These are phyloP conservation scores for Botrytis tulipae DNA, from an alignment of 2,329 filamentous ascomycete species.

Conservation along the genomic window DNA sequence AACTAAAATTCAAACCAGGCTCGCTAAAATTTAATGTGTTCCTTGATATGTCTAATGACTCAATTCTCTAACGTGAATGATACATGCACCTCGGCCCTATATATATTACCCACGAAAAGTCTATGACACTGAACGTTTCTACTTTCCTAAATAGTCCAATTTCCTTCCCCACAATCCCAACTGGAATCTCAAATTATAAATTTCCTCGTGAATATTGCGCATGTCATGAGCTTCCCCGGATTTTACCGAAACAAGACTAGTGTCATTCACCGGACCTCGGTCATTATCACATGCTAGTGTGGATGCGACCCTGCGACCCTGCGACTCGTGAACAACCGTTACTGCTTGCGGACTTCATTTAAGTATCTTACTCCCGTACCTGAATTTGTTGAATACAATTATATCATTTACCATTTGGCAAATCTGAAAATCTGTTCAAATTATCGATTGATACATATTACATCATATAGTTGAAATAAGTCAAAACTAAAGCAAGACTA, in stretches of 20 bases:
- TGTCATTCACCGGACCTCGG: background rate
- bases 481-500: background rate
- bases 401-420: background rate
- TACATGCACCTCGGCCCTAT: background rate
- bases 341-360: background rate
- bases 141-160: background rate
- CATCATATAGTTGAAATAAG: too few relatives aligned
- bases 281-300: slow-evolving; percentile 15
- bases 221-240: slow-evolving; percentile 5
- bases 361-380: background rate
- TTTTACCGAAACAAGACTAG: slow-evolving; percentile 13
- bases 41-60: background rate
- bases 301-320: background rate
- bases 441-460: background rate
- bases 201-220: background rate
- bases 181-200: background rate
- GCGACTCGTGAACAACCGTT: background rate
- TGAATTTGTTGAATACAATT: background rate
- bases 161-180: background rate
- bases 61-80: background rate
- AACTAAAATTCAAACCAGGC: background rate
- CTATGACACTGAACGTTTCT: background rate
- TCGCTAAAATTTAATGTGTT: background rate
- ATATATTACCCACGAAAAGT: background rate
- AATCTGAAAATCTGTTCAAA: background rate